These are phyloP conservation scores for Cryptococcus deneoformans DNA, from an alignment of 1,284 basidiomycete genomes.

Conservation along the genomic window DNA sequence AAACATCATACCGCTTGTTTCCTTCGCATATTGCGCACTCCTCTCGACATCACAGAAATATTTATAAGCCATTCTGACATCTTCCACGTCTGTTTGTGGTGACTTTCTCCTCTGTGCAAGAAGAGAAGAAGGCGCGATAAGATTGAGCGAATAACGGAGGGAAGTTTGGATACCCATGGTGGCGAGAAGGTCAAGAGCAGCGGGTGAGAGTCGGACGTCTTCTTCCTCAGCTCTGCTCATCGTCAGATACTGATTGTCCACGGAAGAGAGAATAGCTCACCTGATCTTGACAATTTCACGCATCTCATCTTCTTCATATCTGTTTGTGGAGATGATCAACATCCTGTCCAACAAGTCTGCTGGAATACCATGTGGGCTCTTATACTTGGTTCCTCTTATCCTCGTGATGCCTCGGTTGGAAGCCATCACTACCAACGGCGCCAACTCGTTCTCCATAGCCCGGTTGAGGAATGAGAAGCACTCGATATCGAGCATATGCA, in stretches of 20 bases:
- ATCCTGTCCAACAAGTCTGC: conserved; percentile 93
- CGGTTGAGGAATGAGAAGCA: conserved; percentile 99
- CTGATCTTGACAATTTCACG: conserved; percentile 89
- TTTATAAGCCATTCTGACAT: conserved; percentile 76
- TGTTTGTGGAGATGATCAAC: conserved; percentile 89
- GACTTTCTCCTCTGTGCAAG: conserved; percentile 77
- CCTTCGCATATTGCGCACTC: conserved; percentile 81
- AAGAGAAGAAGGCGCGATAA: conserved; percentile 86
- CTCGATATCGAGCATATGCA: conserved; percentile 99
- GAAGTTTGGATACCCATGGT: conserved; percentile 84
- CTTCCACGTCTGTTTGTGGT: conserved; percentile 72
- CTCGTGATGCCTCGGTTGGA: conserved; percentile 93
- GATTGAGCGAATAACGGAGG: conserved; percentile 83
- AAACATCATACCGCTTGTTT: conserved; percentile 71
- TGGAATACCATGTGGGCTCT: conserved; percentile 91
- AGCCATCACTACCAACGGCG: conserved; percentile 97
- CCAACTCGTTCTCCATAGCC: conserved; percentile 88
- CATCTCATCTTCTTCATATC: conserved; percentile 82
- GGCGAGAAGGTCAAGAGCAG: conserved; percentile 74
- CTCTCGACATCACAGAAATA: conserved; percentile 97
- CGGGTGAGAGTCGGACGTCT: conserved; percentile 78
- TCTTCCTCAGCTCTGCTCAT: conserved; percentile 83
- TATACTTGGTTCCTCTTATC: conserved; percentile 93
- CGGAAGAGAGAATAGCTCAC: conserved; percentile 45
- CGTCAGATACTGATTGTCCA: neutral